Base-by-base conservation (phyloP, 306 rosid genomes). In the Quercus cerris region DNA sequence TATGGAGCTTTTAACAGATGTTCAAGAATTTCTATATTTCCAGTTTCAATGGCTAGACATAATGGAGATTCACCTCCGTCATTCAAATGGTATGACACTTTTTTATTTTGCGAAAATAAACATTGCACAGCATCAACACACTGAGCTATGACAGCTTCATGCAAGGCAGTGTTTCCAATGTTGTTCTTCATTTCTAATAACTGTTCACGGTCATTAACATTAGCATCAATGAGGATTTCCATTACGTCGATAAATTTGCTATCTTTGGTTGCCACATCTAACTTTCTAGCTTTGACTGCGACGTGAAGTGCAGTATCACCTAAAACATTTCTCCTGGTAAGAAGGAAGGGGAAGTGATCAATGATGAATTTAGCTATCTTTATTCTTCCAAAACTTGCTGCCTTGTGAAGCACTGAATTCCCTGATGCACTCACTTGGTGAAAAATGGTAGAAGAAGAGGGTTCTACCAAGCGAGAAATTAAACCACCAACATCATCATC, bases 401-500 rank as follows among this genome's bases (percentile, higher is more conserved):
- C 75, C 17, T 30, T 11, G 31, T 70, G 75, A 20, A 70, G 75
- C 23, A 70, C 0, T 19, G 75, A 33, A 44, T 41, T 22, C 18
- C 30, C 56, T 20, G 56, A 38, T 1, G 18, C 56, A 55, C 1
- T 70, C 13, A 41, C 3, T 44, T 41, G 7, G n/a, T n/a, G n/a
- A n/a, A n/a, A n/a, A n/a, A n/a, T n/a, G n/a, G n/a, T n/a, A n/a
- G n/a, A n/a, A n/a, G n/a, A n/a, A n/a, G n/a, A n/a, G n/a, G n/a
- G n/a, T n/a, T n/a, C n/a, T n/a, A n/a, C n/a, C n/a, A n/a, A n/a
- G n/a, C n/a, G n/a, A n/a, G n/a, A n/a, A n/a, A n/a, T n/a, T n/a
- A n/a, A 49, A 0, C 0, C 0, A 0, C 0, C 1, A 13, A 49
- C 14, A 0, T 49, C 0, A 12, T 49, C 54, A 0, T 49, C n/a